Base-by-base conservation (phyloP, 1,284 basidiomycete species). In the Moesziomyces globuligerus region DNA sequence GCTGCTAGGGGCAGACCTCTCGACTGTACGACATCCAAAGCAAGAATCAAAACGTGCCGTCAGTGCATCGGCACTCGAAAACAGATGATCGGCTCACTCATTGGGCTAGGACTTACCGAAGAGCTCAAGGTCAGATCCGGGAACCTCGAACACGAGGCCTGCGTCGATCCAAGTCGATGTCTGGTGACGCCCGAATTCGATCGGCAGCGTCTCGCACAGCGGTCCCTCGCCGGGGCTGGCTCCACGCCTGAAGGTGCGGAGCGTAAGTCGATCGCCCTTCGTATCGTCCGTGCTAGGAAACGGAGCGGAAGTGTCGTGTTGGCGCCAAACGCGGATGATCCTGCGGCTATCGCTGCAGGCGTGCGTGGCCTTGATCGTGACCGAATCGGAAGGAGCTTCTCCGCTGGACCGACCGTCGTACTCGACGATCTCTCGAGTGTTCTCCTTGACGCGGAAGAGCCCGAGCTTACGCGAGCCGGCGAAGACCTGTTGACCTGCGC, bases 361-460 rank as follows among this genome's bases (percentile, higher is more conserved):
- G 17, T 34, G 32, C 13, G 32, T 34, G 15, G 17, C 32, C 32
- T 34, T 6, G 32, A 34, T 17, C 11, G 32, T 34, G 10, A 34
- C 15, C 15, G 32, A 13, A 34, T 34, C 32, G 2, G 17, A 13
- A 3, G 15, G 32, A 17, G 32, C 15, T 13, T 34, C 17, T 13
- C 32, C 32, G 10, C 15, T 34, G 32, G 15, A 20, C 5, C 20
- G 37, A 10, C 21, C 37, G 15, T 23, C 17, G 39, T 58, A 58
- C 6, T 23, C 26, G 18, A n/a, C 11, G n/a, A 50, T 9, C 11
- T 15, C 28, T 32, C 39, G 11, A 34, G 45, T 26, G 7, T 38
- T 7, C 15, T 55, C 59, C 5, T 55, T 42, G 44, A 62, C 48
- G 7, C 50, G 17, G 38, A 62, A 62, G 32, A 48, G 52, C 11